Evolutionary conservation across 2,329 filamentous ascomycete genomes (phyloP), one percentile per base, ranked within the genome.

Genomic region (Hortaea sp.): DNA sequence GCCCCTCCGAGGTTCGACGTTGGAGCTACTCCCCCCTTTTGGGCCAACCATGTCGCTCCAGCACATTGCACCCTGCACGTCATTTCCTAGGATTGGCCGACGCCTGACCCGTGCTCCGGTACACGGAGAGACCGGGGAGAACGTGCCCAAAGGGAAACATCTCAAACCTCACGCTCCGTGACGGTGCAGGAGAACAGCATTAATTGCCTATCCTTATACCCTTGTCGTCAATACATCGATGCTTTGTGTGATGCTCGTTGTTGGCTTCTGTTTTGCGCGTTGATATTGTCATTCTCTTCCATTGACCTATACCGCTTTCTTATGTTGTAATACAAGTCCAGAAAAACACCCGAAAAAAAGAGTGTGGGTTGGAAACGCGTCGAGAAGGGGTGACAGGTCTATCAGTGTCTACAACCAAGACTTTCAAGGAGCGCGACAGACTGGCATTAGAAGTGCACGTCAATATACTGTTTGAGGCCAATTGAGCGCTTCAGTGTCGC

Each of bases 401-500:
- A 20, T 20, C 20, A 20, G 20, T 20, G 20, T 20, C 20, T 20
- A 20, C 20, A 20, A 20, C 20, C 20, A 20, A 20, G 20, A 20
- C 32, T 39, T 39, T 13, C 37, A 27, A 39, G 20, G 9, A 39
- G 37, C 10, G 7, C 10, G 10, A 39, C 11, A 39, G 9, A 10
- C 13, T 20, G 9, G 10, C 37, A 20, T 20, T 20, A 20, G 20
- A 20, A 20, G 20, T 20, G 20, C 20, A 20, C 20, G 20, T 20
- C 20, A 20, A 20, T 4, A 20, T 20, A 20, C 20, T 20, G 20
- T 20, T 20, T 12, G 37, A 7, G 28, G 41, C 13, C 45, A 37
- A 44, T 20, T 43, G 49, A 50, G 49, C 46, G 49, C 38, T 46
- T 49, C 20, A 29, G 27, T 29, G 46, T 50, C 46, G 49, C 49